Evolutionary conservation across 2,329 filamentous ascomycete species (phyloP).

Genomic region (Pseudogymnoascus sp.): DNA sequence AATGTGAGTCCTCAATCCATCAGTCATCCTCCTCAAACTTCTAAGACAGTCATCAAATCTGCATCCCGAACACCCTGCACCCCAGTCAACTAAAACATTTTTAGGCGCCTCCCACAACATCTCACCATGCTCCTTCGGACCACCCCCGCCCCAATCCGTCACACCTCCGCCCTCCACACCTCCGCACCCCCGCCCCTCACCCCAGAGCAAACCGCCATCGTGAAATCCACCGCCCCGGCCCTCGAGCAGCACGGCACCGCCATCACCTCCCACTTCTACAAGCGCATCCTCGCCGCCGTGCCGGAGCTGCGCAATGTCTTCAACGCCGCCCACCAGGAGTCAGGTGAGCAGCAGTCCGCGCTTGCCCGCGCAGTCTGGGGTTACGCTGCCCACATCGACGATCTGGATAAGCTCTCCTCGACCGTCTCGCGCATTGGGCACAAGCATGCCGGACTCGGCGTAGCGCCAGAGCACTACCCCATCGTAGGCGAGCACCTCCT

Average conservation of each 20-base stretch:
- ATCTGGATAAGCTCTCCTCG: slow-evolving; percentile 52
- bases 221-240: slow-evolving; percentile 71
- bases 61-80: background rate
- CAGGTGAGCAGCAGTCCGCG: slow-evolving; percentile 61
- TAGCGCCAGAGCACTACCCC: slow-evolving; percentile 61
- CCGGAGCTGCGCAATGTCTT: slow-evolving; percentile 64
- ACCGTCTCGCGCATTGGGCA: slow-evolving; percentile 65
- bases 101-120: background rate
- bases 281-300: slow-evolving; percentile 56
- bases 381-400: slow-evolving; percentile 66
- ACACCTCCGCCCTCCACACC: background rate
- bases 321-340: slow-evolving; percentile 62
- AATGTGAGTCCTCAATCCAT: background rate
- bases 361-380: slow-evolving; percentile 63
- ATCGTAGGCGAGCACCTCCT: slow-evolving; percentile 65
- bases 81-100: background rate
- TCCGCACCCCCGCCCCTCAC: slow-evolving; percentile 31
- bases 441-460: slow-evolving; percentile 67
- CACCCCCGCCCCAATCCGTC: background rate
- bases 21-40: background rate
- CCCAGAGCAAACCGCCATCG: slow-evolving; percentile 57
- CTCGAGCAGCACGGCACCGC: slow-evolving; percentile 59
- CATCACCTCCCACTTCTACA: slow-evolving; percentile 69
- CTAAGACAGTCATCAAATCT: background rate
- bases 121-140: background rate